These are phyloP conservation scores for Apiospora kogelbergensis DNA, from an alignment of 2,329 filamentous ascomycete genomes.

Conservation along the genomic window DNA sequence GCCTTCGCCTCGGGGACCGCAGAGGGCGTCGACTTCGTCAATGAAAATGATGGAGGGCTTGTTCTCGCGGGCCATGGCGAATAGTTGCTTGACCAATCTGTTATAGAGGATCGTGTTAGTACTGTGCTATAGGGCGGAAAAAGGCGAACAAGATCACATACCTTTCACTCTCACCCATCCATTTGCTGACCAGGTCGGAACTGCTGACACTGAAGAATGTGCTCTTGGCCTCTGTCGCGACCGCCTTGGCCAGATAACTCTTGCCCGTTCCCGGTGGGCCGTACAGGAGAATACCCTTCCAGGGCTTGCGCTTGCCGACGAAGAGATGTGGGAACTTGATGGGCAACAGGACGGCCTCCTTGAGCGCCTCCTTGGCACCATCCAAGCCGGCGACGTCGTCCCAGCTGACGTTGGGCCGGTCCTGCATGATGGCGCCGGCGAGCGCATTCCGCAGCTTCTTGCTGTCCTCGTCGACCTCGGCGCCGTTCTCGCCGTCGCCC, in stretches of 20 bases:
- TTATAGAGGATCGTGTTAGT: neutral
- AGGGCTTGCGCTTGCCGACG: constrained; percentile 92
- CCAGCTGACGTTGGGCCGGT: constrained; percentile 96
- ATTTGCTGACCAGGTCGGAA: constrained; percentile 96
- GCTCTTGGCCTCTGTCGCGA: constrained; percentile 97
- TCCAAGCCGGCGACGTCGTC: constrained; percentile 97
- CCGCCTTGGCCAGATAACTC: constrained; percentile 94
- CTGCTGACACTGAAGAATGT: constrained; percentile 99
- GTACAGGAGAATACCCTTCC: constrained; percentile 97
- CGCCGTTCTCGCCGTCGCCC: constrained; percentile 42
- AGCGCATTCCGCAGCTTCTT: constrained; percentile 94
- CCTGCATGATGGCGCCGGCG: constrained; percentile 87
- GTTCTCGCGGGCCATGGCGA: constrained; percentile 97
- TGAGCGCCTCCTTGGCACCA: constrained; percentile 90
- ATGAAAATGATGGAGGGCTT: constrained; percentile 99
- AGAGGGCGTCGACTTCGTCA: constrained; percentile 95
- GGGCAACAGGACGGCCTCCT: constrained; percentile 95
- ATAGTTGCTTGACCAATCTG: constrained; percentile 92
- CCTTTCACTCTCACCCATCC: constrained; percentile 99
- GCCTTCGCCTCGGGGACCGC: constrained; percentile 87
- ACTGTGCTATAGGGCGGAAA: neutral
- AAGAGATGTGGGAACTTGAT: constrained; percentile 99
- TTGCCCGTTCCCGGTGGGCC: constrained; percentile 97
- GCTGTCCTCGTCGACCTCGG: constrained; percentile 77
- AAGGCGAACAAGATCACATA: constrained; percentile 38